These are phyloP conservation scores for Aspergillus fumigatus DNA, from an alignment of 2,329 filamentous ascomycete genomes.

Conservation along the genomic window DNA sequence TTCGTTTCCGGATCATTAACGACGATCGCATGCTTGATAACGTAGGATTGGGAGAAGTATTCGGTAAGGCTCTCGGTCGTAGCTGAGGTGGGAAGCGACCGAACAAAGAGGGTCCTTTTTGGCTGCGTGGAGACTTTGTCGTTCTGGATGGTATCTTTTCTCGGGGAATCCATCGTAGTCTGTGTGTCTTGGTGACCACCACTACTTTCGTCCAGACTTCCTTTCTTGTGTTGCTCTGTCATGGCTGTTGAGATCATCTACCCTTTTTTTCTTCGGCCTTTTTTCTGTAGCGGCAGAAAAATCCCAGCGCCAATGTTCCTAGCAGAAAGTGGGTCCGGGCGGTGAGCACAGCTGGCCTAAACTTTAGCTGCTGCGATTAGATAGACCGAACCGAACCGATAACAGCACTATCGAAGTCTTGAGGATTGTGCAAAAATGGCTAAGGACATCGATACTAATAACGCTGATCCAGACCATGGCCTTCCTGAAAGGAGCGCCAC, in stretches of 20 bases:
- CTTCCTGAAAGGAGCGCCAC: conserved; percentile 25
- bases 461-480: conserved; percentile 40
- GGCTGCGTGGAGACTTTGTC: conserved; percentile 26
- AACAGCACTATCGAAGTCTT: neutral
- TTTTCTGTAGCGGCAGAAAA: conserved; percentile 30
- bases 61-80: conserved; percentile 80
- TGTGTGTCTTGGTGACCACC: conserved; percentile 16
- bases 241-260: conserved; percentile 18
- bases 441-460: conserved; percentile 44
- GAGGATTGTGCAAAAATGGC: conserved; percentile 30
- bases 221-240: conserved; percentile 11
- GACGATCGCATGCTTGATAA: conserved; percentile 93
- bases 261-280: conserved; percentile 10
- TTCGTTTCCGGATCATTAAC: conserved; percentile 83
- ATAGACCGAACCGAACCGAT: neutral
- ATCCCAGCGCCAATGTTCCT: conserved; percentile 10
- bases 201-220: conserved; percentile 1
- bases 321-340: conserved; percentile 16
- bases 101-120: conserved; percentile 77
- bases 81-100: conserved; percentile 71
- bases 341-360: conserved; percentile 12
- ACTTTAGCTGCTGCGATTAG: neutral
- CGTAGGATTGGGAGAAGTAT: conserved; percentile 90
- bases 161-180: conserved; percentile 17
- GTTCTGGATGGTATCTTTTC: conserved; percentile 17